These are phyloP conservation scores for Arxiozyma telluris DNA, from an alignment of 1,139 yeast genomes.

Conservation along the genomic window DNA sequence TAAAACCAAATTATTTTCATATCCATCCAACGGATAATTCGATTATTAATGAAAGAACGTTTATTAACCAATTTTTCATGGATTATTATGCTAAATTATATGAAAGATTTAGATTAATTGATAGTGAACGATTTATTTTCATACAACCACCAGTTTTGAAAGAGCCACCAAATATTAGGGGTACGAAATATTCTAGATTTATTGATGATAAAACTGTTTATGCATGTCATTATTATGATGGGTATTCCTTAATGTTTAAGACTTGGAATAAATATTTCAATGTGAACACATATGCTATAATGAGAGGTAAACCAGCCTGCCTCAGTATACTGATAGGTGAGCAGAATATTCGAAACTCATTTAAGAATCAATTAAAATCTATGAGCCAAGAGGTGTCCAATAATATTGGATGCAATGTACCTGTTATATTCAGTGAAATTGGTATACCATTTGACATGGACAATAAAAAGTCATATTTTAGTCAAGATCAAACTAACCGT, in stretches of 20 bases:
- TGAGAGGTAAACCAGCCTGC: conserved; percentile 70
- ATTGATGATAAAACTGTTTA: conserved; percentile 61
- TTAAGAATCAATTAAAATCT: conserved; percentile 55
- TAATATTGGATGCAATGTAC: conserved; percentile 49
- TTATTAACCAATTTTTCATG: conserved; percentile 54
- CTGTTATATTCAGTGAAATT: conserved; percentile 81
- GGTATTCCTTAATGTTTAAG: conserved; percentile 83
- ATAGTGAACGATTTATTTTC: conserved; percentile 46
- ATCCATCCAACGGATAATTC: conserved; percentile 7
- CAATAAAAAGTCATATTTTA: conserved; percentile 53
- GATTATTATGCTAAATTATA: conserved; percentile 48
- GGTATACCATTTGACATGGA: conserved; percentile 98
- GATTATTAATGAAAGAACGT: conserved; percentile 45
- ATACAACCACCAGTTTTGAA: conserved; percentile 81
- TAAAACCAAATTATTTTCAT: conserved; percentile 43
- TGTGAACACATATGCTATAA: conserved; percentile 85
- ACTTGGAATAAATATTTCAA: conserved; percentile 70
- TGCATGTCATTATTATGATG: conserved; percentile 89
- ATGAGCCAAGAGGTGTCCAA: conserved; percentile 55
- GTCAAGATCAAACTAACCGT: conserved; percentile 42
- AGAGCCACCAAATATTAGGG: conserved; percentile 59
- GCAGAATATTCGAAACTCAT: conserved; percentile 59
- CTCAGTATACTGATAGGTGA: conserved; percentile 78
- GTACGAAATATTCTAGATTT: conserved; percentile 34
- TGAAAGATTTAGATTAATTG: conserved; percentile 39